Conservation (phyloP, 805 yeast species). For the Saccharomycopsis vini region DNA sequence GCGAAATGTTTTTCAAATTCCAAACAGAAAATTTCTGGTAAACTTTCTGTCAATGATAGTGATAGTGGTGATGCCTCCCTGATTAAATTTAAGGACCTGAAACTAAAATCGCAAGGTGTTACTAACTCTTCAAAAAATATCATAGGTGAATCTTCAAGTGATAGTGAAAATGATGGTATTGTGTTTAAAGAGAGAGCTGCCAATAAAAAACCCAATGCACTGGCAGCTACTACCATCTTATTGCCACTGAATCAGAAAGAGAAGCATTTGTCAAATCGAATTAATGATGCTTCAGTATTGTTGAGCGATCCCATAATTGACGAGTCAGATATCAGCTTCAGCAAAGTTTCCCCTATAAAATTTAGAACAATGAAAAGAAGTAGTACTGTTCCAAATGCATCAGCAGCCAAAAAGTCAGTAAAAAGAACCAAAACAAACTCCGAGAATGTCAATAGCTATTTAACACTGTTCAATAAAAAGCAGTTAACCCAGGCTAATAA, state of each 20-base stretch:
- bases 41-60: background rate
- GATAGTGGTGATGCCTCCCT: background rate
- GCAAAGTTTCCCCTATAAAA: background rate
- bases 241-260: background rate
- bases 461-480: constrained; percentile 7
- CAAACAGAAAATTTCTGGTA: background rate
- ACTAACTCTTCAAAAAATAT: background rate
- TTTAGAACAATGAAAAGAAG: constrained; percentile 1
- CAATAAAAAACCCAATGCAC: background rate
- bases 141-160: background rate
- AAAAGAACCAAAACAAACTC: background rate
- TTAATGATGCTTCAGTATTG: background rate
- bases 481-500: constrained; percentile 8
- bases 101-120: background rate
- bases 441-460: background rate
- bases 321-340: constrained; percentile 1
- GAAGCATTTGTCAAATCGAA: background rate
- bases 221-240: background rate
- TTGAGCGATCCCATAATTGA: constrained; percentile 10
- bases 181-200: background rate
- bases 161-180: background rate
- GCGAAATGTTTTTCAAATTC: background rate
- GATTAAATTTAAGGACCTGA: background rate
- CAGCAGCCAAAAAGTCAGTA: background rate
- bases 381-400: background rate